Evolutionary conservation across 2,329 filamentous ascomycete genomes (phyloP).

Genomic region (Laburnicola sp.): DNA sequence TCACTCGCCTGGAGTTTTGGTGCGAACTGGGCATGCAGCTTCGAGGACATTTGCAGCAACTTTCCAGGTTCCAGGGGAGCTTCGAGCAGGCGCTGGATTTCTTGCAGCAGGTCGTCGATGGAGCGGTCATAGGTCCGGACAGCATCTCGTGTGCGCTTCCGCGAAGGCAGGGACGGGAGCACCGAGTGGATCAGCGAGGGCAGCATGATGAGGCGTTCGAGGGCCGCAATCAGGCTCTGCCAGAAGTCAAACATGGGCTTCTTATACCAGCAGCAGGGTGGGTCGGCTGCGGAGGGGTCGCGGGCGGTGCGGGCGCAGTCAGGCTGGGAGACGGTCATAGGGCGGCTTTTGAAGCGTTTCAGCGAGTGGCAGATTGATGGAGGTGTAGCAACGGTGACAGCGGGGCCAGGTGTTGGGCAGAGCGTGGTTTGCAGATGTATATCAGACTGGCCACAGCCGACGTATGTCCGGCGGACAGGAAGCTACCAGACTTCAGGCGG

Average conservation of each 20-base stretch:
- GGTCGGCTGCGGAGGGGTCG: conserved; percentile 18
- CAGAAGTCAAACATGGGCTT: conserved; percentile 47
- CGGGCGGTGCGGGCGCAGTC: conserved; percentile 28
- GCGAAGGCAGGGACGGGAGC: conserved; percentile 38
- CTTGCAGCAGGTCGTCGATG: conserved; percentile 53
- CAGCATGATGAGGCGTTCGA: conserved; percentile 46
- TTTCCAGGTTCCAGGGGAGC: conserved; percentile 47
- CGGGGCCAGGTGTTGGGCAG: conserved; percentile 24
- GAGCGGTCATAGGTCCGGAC: conserved; percentile 48
- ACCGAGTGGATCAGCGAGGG: conserved; percentile 46
- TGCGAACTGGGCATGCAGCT: conserved; percentile 56
- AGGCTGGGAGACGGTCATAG: conserved; percentile 33
- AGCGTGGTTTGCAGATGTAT: conserved; percentile 32
- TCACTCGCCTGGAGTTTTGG: conserved; percentile 59
- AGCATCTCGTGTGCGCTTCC: conserved; percentile 43
- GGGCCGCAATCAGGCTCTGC: conserved; percentile 43
- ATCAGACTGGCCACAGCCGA: conserved; percentile 24
- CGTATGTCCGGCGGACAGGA: conserved; percentile 22
- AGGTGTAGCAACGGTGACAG: conserved; percentile 28
- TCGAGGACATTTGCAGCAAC: conserved; percentile 50
- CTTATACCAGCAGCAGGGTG: conserved; percentile 35
- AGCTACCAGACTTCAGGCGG: conserved; percentile 37
- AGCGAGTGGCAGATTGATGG: background rate
- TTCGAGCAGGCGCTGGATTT: conserved; percentile 50
- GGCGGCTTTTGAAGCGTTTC: conserved; percentile 38